Percentiles rank a stretch among this genome's conserved stretches.
Evolutionary conservation across 2,329 filamentous ascomycete species (phyloP).

Genomic region (Cercospora beticola): DNA sequence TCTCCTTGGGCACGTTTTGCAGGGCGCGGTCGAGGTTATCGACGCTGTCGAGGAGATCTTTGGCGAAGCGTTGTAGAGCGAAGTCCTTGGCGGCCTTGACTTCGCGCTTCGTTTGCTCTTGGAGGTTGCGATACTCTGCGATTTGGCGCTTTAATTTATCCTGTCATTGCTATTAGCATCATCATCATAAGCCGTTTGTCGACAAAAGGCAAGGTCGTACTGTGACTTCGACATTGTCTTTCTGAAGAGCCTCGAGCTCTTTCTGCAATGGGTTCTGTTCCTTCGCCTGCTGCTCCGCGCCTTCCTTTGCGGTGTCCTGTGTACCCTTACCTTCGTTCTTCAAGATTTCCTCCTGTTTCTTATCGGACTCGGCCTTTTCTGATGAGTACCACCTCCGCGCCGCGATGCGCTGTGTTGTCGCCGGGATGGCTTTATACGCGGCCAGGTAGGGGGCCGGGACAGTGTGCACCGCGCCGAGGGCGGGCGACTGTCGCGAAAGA

Average conservation of each 20-base stretch:
- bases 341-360: slow-evolving; percentile 41
- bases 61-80: slow-evolving; percentile 89
- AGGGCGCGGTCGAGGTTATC: slow-evolving; percentile 97
- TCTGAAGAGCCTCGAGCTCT: slow-evolving; percentile 70
- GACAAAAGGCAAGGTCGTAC: slow-evolving; percentile 50
- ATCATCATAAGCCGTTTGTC: neutral
- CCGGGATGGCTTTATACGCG: slow-evolving; percentile 32
- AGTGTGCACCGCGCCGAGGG: slow-evolving; percentile 34
- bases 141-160: slow-evolving; percentile 92
- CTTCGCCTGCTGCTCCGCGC: slow-evolving; percentile 40
- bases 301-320: slow-evolving; percentile 36
- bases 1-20: slow-evolving; percentile 71
- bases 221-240: slow-evolving; percentile 79
- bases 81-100: slow-evolving; percentile 85
- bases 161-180: slow-evolving; percentile 48
- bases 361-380: slow-evolving; percentile 41
- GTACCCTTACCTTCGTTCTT: slow-evolving; percentile 40
- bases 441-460: slow-evolving; percentile 21
- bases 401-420: slow-evolving; percentile 33
- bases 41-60: slow-evolving; percentile 90
- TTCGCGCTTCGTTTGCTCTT: slow-evolving; percentile 89
- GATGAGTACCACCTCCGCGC: slow-evolving; percentile 47
- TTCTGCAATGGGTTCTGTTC: slow-evolving; percentile 55
- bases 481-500: slow-evolving; percentile 33
- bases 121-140: slow-evolving; percentile 96